Conservation (phyloP, 2,329 filamentous ascomycete species). For the Paramyrothecium roridum region DNA sequence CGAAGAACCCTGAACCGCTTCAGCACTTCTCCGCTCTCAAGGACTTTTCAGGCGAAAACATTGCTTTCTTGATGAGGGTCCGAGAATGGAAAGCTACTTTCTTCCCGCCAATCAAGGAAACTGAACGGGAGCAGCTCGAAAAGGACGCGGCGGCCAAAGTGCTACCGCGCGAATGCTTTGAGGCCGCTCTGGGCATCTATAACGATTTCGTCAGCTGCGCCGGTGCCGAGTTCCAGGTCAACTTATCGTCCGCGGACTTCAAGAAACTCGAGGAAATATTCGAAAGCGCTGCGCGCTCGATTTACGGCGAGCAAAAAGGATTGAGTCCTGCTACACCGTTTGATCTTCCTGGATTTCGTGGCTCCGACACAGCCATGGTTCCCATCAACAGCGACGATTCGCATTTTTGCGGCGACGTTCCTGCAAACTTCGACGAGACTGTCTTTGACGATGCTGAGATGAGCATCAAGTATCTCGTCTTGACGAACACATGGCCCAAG, state of each 20-base stretch:
- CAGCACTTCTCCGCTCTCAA: slow-evolving; percentile 62
- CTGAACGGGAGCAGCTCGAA: neutral
- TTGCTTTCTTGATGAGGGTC: slow-evolving; percentile 61
- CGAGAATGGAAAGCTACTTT: slow-evolving; percentile 48
- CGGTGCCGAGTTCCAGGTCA: slow-evolving; percentile 63
- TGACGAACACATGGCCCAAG: slow-evolving; percentile 67
- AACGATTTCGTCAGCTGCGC: slow-evolving; percentile 54
- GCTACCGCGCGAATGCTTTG: slow-evolving; percentile 46
- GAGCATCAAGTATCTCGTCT: slow-evolving; percentile 64
- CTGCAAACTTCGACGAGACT: slow-evolving; percentile 41
- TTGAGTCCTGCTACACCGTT: slow-evolving; percentile 38
- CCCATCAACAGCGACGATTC: neutral
- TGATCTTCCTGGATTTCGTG: slow-evolving; percentile 8
- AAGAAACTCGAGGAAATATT: slow-evolving; percentile 53
- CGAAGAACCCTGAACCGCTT: slow-evolving; percentile 55
- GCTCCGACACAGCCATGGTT: neutral
- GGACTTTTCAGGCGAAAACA: slow-evolving; percentile 71
- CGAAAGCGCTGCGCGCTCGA: slow-evolving; percentile 41
- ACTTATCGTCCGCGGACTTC: slow-evolving; percentile 54
- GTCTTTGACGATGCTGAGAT: slow-evolving; percentile 58
- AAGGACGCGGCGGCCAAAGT: slow-evolving; percentile 18
- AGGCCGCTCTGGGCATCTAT: slow-evolving; percentile 59
- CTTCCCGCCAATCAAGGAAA: slow-evolving; percentile 2
- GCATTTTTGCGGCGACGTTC: slow-evolving; percentile 40
- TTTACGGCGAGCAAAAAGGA: slow-evolving; percentile 32